phyloP scores from a whole-genome alignment of 2,329 filamentous ascomycete genomes.

The Arthrobotrys entomopaga region DNA sequence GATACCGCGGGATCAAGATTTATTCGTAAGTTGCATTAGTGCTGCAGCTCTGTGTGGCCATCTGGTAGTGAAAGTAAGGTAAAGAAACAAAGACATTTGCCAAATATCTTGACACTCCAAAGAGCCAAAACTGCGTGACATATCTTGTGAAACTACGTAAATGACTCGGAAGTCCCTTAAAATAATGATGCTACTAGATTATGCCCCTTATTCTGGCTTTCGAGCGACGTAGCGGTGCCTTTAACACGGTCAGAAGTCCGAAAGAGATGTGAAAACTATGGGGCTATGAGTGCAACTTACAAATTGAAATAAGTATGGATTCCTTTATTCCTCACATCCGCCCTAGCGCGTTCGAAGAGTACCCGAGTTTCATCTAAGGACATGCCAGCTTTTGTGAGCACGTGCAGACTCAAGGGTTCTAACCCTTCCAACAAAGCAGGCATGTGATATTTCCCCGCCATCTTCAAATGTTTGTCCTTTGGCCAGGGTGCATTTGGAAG shows the following conservation, averaged over 20 bases:
- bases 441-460: constrained; percentile 61
- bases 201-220: constrained; percentile 1
- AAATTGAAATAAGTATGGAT: constrained; percentile 63
- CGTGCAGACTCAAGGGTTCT: constrained; percentile 67
- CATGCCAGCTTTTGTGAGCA: constrained; percentile 67
- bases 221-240: constrained; percentile 24
- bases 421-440: constrained; percentile 64
- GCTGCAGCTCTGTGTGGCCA: too few species aligned
- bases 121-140: too few species aligned
- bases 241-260: background rate
- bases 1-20: too few species aligned
- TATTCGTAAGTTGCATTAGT: too few species aligned
- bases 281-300: constrained; percentile 58
- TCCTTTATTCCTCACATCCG: constrained; percentile 62
- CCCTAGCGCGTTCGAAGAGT: constrained; percentile 66
- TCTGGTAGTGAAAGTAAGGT: too few species aligned
- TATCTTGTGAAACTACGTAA: too few species aligned
- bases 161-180: too few species aligned
- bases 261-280: background rate
- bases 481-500: constrained; percentile 67
- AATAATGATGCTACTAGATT: too few species aligned
- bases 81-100: too few species aligned
- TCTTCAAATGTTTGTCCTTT: constrained; percentile 64
- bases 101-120: too few species aligned
- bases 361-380: constrained; percentile 65